Evolutionary conservation across 805 yeast species (phyloP).

Genomic region (Saccharomycopsis oosterbeekiorum): DNA sequence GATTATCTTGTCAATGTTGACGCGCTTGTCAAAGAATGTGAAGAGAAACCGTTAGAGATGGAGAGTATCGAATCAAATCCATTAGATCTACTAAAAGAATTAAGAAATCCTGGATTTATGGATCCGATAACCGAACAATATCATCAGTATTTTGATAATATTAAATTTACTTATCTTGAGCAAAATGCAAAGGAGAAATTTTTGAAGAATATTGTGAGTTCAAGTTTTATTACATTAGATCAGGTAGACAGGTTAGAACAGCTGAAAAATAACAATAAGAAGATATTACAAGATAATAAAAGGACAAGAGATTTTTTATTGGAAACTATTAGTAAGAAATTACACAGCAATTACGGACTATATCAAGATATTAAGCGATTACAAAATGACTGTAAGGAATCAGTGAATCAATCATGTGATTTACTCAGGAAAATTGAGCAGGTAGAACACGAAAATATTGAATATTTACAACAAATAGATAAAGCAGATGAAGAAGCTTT

Average conservation of each 20-base stretch:
- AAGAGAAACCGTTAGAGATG: background rate
- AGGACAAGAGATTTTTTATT: conserved; percentile 10
- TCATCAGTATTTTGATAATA: conserved; percentile 16
- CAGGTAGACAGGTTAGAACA: conserved; percentile 9
- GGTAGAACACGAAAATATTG: conserved; percentile 13
- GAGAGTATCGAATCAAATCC: background rate
- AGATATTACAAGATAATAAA: conserved; percentile 11
- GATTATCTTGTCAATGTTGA: conserved; percentile 14
- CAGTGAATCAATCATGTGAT: conserved; percentile 4
- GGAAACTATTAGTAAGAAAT: background rate
- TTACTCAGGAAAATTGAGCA: conserved; percentile 10
- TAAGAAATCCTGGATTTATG: conserved; percentile 11
- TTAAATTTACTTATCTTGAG: conserved; percentile 18
- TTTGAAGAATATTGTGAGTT: conserved; percentile 10
- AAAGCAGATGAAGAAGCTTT: conserved; percentile 2
- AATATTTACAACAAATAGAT: conserved; percentile 1
- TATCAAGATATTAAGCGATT: conserved; percentile 3
- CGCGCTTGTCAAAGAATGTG: conserved; percentile 8
- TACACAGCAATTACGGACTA: background rate
- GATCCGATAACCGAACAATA: conserved; percentile 7
- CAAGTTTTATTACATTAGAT: conserved; percentile 12
- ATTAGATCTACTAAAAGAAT: conserved; percentile 4
- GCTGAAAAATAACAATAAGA: conserved; percentile 1
- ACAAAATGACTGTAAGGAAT: background rate
- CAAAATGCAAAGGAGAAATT: conserved; percentile 18